phyloP scores from a whole-genome alignment of 2,329 filamentous ascomycete genomes.

The Pseudopithomyces maydicus region DNA sequence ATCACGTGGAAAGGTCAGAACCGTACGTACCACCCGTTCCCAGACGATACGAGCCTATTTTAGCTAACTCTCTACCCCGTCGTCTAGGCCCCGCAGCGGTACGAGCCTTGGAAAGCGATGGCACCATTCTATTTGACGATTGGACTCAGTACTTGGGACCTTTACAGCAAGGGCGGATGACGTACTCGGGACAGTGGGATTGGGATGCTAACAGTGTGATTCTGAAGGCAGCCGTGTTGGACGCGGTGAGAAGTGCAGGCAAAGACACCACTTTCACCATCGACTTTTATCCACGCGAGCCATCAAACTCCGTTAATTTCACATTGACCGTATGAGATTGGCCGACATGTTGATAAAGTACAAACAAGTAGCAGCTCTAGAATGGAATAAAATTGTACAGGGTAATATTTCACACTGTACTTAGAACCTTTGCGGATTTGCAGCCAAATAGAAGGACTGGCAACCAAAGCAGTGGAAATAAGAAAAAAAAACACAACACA shows the following conservation, averaged over 20 bases:
- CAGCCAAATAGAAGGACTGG: too few relatives aligned
- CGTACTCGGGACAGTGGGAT: slow-evolving; percentile 58
- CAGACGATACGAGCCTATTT: neutral
- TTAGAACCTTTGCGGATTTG: too few relatives aligned
- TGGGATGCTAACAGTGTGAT: slow-evolving; percentile 56
- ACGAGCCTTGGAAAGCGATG: slow-evolving; percentile 56
- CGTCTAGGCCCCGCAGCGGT: slow-evolving; percentile 54
- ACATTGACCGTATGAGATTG: slow-evolving; percentile 48
- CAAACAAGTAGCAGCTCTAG: neutral
- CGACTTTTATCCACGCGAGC: slow-evolving; percentile 60
- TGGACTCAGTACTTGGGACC: slow-evolving; percentile 61
- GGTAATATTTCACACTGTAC: too few relatives aligned
- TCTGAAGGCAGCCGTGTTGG: slow-evolving; percentile 52
- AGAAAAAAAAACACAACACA: too few relatives aligned
- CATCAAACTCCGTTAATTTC: slow-evolving; percentile 56
- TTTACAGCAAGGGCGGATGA: slow-evolving; percentile 55
- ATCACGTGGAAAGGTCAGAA: slow-evolving; percentile 58
- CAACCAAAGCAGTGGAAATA: too few relatives aligned
- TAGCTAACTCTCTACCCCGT: neutral
- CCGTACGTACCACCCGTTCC: slow-evolving; percentile 17
- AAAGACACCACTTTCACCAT: slow-evolving; percentile 56
- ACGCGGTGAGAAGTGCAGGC: slow-evolving; percentile 53
- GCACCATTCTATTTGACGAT: slow-evolving; percentile 58
- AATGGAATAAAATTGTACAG: too few relatives aligned
- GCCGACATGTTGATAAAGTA: neutral